Conservation (phyloP, 345 rosid genomes). For the Eucalyptus shirleyi region DNA sequence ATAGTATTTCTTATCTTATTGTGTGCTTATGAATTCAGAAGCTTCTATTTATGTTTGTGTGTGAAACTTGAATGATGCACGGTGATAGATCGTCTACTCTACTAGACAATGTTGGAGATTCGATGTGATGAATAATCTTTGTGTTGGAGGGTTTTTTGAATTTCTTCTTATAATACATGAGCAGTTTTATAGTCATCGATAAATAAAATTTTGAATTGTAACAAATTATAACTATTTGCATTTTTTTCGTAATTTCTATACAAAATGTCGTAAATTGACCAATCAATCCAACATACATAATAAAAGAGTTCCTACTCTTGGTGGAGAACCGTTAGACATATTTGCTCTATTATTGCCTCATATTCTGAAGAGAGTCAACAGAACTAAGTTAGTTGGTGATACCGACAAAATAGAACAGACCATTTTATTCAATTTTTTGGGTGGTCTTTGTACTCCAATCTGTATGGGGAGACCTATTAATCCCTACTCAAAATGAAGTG, state of each 20-base stretch:
- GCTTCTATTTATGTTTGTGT: background rate
- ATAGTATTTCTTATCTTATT: background rate
- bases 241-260: background rate
- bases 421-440: background rate
- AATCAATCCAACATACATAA: background rate
- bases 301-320: background rate
- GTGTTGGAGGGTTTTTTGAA: background rate
- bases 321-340: background rate
- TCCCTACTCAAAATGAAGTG: background rate
- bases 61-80: background rate
- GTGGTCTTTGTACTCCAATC: background rate
- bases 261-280: background rate
- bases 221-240: background rate
- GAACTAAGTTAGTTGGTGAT: background rate
- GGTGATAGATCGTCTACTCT: background rate
- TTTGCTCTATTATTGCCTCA: background rate
- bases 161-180: background rate
- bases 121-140: background rate
- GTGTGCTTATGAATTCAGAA: background rate
- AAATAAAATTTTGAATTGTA: too few relatives aligned
- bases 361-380: background rate
- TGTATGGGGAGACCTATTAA: background rate
- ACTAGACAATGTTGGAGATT: background rate
- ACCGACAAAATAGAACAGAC: background rate
- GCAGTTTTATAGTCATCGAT: background rate